Conservation (phyloP, 495 filamentous ascomycete genomes). For the Lasiosphaeria miniovina region DNA sequence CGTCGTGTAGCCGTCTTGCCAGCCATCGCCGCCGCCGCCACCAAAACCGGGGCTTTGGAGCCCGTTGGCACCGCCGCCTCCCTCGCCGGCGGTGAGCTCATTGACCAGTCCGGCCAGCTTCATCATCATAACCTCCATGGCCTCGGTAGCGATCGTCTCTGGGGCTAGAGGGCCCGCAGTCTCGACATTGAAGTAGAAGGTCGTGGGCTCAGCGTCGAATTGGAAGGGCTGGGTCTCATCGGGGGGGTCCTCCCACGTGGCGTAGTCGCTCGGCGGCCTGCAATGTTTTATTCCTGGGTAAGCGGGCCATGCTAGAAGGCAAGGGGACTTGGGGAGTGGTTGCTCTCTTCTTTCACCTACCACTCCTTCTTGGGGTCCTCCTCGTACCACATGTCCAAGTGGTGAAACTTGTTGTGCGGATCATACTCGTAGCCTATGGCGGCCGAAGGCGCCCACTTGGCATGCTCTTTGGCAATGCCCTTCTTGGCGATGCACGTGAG, state of each 20-base stretch:
- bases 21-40: constrained; percentile 51
- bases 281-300: constrained; percentile 12
- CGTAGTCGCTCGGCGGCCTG: constrained; percentile 85
- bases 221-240: constrained; percentile 83
- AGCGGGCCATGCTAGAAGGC: background rate
- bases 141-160: constrained; percentile 80
- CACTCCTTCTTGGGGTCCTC: constrained; percentile 80
- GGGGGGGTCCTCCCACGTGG: constrained; percentile 78
- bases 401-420: constrained; percentile 86
- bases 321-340: background rate
- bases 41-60: constrained; percentile 62
- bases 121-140: constrained; percentile 82
- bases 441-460: constrained; percentile 90
- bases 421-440: constrained; percentile 98
- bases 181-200: constrained; percentile 92
- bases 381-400: constrained; percentile 94
- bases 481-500: constrained; percentile 94
- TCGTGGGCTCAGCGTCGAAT: constrained; percentile 78
- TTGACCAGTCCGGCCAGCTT: constrained; percentile 87
- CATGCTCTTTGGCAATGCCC: constrained; percentile 97
- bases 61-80: constrained; percentile 55
- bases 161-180: constrained; percentile 83
- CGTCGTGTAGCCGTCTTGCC: constrained; percentile 70
- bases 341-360: constrained; percentile 52
- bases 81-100: constrained; percentile 57